Percentiles rank a stretch among this genome's conserved stretches.
phyloP scores from a whole-genome alignment of 2,329 filamentous ascomycete species.

The Xylariaceae sp. region DNA sequence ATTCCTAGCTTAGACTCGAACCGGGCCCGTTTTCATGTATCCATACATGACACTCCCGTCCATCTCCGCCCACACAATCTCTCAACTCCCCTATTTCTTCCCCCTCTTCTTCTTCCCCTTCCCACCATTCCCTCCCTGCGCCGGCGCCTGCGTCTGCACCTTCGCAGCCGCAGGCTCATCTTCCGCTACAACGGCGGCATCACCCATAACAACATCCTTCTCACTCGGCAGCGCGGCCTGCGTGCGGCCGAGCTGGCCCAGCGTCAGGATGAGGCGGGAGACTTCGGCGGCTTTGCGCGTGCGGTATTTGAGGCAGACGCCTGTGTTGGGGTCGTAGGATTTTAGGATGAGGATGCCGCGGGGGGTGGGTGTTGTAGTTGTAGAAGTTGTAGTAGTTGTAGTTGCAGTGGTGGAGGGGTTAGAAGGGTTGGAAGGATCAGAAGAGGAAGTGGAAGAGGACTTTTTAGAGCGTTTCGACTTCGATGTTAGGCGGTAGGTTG shows the following conservation, averaged over 20 bases:
- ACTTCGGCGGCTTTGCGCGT: slow-evolving; percentile 92
- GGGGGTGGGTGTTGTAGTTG: slow-evolving; percentile 32
- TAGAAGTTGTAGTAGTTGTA: slow-evolving; percentile 23
- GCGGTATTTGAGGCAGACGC: slow-evolving; percentile 81
- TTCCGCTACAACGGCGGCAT: slow-evolving; percentile 34
- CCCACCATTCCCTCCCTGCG: slow-evolving; percentile 18
- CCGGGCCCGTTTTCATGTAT: neutral
- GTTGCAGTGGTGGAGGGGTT: slow-evolving; percentile 22
- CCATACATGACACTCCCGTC: neutral
- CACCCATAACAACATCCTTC: slow-evolving; percentile 40
- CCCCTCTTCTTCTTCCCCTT: slow-evolving; percentile 68
- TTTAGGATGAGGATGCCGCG: slow-evolving; percentile 75
- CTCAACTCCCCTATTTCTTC: slow-evolving; percentile 50
- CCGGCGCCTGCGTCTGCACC: slow-evolving; percentile 11
- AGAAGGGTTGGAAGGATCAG: too few species aligned
- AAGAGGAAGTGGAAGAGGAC: neutral
- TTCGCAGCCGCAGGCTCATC: slow-evolving; percentile 15
- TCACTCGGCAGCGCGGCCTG: slow-evolving; percentile 53
- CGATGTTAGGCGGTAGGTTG: slow-evolving; percentile 71
- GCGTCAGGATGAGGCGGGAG: slow-evolving; percentile 67
- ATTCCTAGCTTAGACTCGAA: too few species aligned
- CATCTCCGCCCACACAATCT: neutral
- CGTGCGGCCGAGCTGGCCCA: slow-evolving; percentile 69
- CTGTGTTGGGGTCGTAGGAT: slow-evolving; percentile 78
- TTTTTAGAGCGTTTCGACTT: slow-evolving; percentile 30